These are phyloP conservation scores for Saccharata proteae DNA, from an alignment of 2,329 filamentous ascomycete species.

Conservation along the genomic window DNA sequence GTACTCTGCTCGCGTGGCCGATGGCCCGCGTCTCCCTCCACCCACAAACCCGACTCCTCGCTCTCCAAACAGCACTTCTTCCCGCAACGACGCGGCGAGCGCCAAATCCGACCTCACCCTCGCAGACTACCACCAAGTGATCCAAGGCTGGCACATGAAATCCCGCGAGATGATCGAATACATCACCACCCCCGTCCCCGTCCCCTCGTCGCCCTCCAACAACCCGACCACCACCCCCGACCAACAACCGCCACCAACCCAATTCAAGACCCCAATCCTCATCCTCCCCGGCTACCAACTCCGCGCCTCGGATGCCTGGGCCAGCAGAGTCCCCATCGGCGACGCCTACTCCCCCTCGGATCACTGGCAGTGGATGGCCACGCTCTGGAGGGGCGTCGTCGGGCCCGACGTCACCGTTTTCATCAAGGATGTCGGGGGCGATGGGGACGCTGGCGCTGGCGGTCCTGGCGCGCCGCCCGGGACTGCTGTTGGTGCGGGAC, in stretches of 20 bases:
- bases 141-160: slow-evolving; percentile 63
- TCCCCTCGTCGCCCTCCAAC: background rate
- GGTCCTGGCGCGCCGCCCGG: background rate
- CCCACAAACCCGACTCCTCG: too few species aligned
- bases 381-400: slow-evolving; percentile 76
- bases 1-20: slow-evolving; percentile 37
- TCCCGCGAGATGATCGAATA: slow-evolving; percentile 57
- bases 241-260: background rate
- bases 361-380: slow-evolving; percentile 97
- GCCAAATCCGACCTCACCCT: slow-evolving; percentile 14
- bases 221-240: slow-evolving; percentile 36
- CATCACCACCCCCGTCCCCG: slow-evolving; percentile 25
- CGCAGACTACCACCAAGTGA: slow-evolving; percentile 51
- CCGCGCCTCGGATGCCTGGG: slow-evolving; percentile 63
- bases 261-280: slow-evolving; percentile 50
- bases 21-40: slow-evolving; percentile 34
- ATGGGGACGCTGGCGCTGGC: slow-evolving; percentile 11
- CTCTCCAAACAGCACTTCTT: too few species aligned
- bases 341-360: slow-evolving; percentile 73
- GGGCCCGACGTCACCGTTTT: slow-evolving; percentile 72
- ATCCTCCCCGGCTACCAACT: slow-evolving; percentile 72
- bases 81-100: slow-evolving; percentile 1
- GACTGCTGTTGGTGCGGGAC: background rate
- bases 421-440: slow-evolving; percentile 33
- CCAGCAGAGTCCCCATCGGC: slow-evolving; percentile 58